phyloP scores from a whole-genome alignment of 495 filamentous ascomycete genomes.

The Neurospora sp. region DNA sequence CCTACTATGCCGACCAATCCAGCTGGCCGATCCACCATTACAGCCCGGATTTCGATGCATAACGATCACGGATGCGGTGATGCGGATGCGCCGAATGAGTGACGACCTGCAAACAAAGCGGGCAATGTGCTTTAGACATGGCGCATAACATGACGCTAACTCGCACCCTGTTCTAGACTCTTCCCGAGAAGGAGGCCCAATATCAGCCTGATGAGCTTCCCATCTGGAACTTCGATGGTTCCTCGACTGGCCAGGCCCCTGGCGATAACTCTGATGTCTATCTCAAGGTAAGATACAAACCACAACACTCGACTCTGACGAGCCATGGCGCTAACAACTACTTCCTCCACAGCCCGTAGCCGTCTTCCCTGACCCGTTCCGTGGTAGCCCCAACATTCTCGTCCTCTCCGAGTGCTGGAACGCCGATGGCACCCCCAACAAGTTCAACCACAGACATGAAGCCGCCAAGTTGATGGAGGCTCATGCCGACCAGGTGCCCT shows the following conservation, averaged over 20 bases:
- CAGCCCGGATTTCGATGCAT: neutral
- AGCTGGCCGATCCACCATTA: neutral
- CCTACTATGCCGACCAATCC: too few species aligned
- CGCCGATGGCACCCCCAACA: constrained; percentile 91
- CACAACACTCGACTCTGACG: neutral
- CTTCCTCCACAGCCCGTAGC: constrained; percentile 55
- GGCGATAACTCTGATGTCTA: constrained; percentile 98
- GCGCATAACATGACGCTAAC: constrained; percentile 9
- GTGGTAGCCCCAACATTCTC: constrained; percentile 76
- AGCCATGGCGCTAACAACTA: neutral
- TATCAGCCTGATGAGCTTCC: constrained; percentile 69
- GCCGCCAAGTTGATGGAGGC: constrained; percentile 70
- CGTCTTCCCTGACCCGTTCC: constrained; percentile 71
- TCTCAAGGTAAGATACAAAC: constrained; percentile 34
- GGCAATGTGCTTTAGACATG: constrained; percentile 6
- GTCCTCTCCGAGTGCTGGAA: constrained; percentile 97
- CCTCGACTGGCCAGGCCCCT: constrained; percentile 86
- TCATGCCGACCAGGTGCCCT: constrained; percentile 72
- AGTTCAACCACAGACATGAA: constrained; percentile 83
- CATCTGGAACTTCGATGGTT: constrained; percentile 99
- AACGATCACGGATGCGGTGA: neutral
- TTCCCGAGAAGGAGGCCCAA: constrained; percentile 45
- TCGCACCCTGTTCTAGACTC: constrained; percentile 50
- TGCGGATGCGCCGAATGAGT: neutral
- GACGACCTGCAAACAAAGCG: neutral